Percentiles rank a stretch among this genome's conserved stretches.
Evolutionary conservation across 805 yeast genomes (phyloP).

Genomic region (Candida ortonii): DNA sequence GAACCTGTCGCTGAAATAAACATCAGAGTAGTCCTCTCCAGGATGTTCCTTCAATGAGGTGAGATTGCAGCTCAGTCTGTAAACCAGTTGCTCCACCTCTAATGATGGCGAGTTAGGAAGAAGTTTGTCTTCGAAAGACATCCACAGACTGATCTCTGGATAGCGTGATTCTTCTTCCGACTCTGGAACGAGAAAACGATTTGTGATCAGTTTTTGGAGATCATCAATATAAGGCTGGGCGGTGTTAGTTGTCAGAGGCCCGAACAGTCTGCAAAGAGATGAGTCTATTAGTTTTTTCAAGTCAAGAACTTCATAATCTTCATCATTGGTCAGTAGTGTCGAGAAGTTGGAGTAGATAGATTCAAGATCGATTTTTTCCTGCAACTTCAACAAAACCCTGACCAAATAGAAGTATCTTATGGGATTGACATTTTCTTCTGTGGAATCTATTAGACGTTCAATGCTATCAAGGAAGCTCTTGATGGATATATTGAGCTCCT

Average conservation of each 20-base stretch:
- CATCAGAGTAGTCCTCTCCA: constrained; percentile 28
- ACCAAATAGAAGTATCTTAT: constrained; percentile 25
- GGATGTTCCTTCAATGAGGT: constrained; percentile 11
- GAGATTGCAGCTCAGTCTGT: constrained; percentile 18
- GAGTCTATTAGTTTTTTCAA: constrained; percentile 16
- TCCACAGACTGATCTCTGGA: constrained; percentile 25
- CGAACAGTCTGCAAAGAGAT: constrained; percentile 12
- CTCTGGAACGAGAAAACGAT: constrained; percentile 10
- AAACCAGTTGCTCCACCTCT: constrained; percentile 21
- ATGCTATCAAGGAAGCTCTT: constrained; percentile 16
- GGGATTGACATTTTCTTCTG: constrained; percentile 5
- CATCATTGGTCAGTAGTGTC: constrained; percentile 3
- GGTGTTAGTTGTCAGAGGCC: constrained; percentile 11
- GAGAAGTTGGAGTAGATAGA: constrained; percentile 15
- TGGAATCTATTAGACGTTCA: constrained; percentile 3
- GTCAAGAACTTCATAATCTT: constrained; percentile 11
- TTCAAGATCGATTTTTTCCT: constrained; percentile 20
- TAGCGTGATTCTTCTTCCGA: constrained; percentile 5
- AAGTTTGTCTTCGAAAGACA: constrained; percentile 4
- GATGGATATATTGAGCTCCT: constrained; percentile 18
- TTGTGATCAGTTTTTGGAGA: constrained; percentile 8
- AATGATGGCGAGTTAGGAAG: constrained; percentile 26
- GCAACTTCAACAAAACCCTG: constrained; percentile 25
- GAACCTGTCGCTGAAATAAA: constrained; percentile 24
- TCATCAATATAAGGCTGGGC: constrained; percentile 9